phyloP scores from a whole-genome alignment of 345 rosid species.

The Pistacia atlantica region DNA sequence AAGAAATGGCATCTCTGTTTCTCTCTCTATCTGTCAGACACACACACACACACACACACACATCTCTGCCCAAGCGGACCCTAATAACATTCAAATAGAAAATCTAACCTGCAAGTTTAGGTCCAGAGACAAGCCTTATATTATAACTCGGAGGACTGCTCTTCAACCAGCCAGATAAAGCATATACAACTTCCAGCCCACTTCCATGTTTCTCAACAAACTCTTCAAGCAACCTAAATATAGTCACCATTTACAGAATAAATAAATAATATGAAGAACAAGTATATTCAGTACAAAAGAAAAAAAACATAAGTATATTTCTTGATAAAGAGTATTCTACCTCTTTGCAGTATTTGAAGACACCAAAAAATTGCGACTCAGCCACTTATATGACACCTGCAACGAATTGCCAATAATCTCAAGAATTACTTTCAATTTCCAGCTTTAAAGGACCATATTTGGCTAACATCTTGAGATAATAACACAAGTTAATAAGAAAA shows the following conservation, averaged over 20 bases:
- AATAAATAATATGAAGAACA: background rate
- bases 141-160: constrained; percentile 55
- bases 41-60: no score
- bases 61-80: background rate
- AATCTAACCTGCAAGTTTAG: constrained; percentile 72
- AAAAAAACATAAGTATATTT: background rate
- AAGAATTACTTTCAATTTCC: background rate
- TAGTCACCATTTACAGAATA: background rate
- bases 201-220: constrained; percentile 61
- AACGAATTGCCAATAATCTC: constrained; percentile 20
- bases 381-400: constrained; percentile 98
- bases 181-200: constrained; percentile 68
- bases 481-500: background rate
- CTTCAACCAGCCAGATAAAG: constrained; percentile 85
- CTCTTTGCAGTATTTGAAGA: constrained; percentile 81
- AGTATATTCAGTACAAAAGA: background rate
- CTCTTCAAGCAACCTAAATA: constrained; percentile 73
- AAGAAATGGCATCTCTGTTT: no score
- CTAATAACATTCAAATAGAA: background rate
- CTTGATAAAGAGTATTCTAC: constrained; percentile 32
- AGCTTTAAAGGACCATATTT: background rate
- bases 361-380: constrained; percentile 78
- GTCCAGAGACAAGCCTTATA: constrained; percentile 64
- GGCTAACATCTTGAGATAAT: background rate
- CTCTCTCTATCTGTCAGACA: background rate